Conservation (phyloP, 192 early-diverging fungal genomes). For the Coemansia sp. region DNA sequence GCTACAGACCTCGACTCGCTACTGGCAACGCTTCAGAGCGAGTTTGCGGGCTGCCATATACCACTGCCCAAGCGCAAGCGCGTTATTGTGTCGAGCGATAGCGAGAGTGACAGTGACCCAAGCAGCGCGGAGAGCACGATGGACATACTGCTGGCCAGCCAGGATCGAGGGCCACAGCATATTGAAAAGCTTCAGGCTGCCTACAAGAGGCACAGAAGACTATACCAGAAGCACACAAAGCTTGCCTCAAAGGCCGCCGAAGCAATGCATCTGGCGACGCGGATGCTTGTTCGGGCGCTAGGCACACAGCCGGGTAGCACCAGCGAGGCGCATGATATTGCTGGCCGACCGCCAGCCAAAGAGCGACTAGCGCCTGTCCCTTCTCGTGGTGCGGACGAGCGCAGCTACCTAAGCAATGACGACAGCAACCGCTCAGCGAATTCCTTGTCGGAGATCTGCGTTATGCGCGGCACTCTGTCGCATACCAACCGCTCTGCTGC, state of each 20-base stretch:
- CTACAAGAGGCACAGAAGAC: slow-evolving; percentile 20
- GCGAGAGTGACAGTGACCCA: neutral
- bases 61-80: neutral
- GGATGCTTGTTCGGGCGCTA: neutral
- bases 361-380: neutral
- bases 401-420: neutral
- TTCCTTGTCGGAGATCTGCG: neutral
- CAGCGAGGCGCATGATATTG: neutral
- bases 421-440: neutral
- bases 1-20: too few relatives aligned
- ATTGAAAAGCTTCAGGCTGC: slow-evolving; percentile 1
- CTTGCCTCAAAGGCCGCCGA: slow-evolving; percentile 26
- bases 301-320: neutral
- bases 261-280: slow-evolving; percentile 31
- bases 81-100: neutral
- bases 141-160: neutral
- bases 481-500: neutral
- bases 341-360: neutral
- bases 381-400: neutral
- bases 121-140: neutral
- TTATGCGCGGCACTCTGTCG: neutral
- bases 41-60: too few relatives aligned
- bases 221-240: slow-evolving; percentile 24
- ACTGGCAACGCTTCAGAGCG: too few relatives aligned
- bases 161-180: neutral